Conservation (phyloP, 768 basidiomycete genomes). For the Phylloporus arenicola region DNA sequence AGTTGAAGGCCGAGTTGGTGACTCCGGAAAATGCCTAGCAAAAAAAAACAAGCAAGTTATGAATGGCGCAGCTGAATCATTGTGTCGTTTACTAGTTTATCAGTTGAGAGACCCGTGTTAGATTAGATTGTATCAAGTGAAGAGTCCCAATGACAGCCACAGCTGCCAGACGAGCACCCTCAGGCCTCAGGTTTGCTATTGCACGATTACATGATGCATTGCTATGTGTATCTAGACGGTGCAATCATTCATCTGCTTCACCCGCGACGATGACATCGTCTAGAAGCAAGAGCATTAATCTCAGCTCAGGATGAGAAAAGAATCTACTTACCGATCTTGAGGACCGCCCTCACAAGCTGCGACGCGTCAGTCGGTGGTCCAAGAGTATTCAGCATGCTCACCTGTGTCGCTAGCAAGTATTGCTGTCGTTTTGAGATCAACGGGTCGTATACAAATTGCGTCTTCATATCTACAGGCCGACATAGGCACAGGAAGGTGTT, state of each 20-base stretch:
- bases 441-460: conserved; percentile 95
- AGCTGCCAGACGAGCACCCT: too few species aligned
- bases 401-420: conserved; percentile 94
- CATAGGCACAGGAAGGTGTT: background rate
- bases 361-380: conserved; percentile 1
- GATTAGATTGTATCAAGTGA: too few species aligned
- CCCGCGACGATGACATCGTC: conserved; percentile 78
- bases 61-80: background rate
- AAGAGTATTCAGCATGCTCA: conserved; percentile 27
- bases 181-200: background rate
- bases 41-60: background rate
- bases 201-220: conserved; percentile 23
- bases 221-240: conserved; percentile 20
- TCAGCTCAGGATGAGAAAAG: background rate
- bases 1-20: conserved; percentile 53
- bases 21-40: conserved; percentile 12
- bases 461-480: conserved; percentile 78
- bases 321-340: conserved; percentile 69
- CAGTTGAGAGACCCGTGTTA: background rate
- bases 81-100: background rate
- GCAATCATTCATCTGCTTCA: conserved; percentile 55
- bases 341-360: conserved; percentile 76
- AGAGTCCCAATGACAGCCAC: too few species aligned
- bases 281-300: conserved; percentile 24
- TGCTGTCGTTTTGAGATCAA: conserved; percentile 97